A percentile compares a stretch with the other conserved stretches of the same genome.
Evolutionary conservation across 257 asterid species (phyloP).

Genomic region (Paraleonurus japonicus): DNA sequence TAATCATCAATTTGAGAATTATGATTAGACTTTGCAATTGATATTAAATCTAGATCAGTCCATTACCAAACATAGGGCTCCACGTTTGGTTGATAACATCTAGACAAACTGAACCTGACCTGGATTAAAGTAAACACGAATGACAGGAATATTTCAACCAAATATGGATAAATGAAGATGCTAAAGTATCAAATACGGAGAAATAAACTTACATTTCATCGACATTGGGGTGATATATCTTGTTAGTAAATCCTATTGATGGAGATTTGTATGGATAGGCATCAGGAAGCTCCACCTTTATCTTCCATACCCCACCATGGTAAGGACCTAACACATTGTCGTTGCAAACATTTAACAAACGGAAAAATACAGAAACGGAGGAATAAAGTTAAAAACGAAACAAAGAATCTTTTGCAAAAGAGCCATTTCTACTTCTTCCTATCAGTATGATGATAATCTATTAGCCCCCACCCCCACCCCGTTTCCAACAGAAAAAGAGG

Average conservation of each 20-base stretch:
- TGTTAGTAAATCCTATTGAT: constrained; percentile 89
- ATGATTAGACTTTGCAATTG: not conserved
- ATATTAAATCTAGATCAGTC: not conserved
- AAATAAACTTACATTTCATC: constrained; percentile 76
- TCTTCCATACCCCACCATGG: constrained; percentile 96
- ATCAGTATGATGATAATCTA: constrained; percentile 14
- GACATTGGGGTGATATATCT: constrained; percentile 95
- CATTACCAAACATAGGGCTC: constrained; percentile 99
- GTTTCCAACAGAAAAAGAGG: not conserved
- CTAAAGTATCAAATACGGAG: not conserved
- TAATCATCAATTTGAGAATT: not conserved
- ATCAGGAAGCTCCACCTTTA: constrained; percentile 97
- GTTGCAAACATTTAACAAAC: constrained; percentile 7
- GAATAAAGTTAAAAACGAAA: not conserved
- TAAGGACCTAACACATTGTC: constrained; percentile 69
- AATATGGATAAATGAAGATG: not conserved
- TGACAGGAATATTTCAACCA: not conserved
- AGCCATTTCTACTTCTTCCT: constrained; percentile 4
- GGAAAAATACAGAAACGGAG: not conserved
- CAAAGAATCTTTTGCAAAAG: constrained; percentile 9
- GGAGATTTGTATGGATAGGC: constrained; percentile 99
- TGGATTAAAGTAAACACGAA: constrained; percentile 35
- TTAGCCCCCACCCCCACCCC: not conserved
- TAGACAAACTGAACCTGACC: constrained; percentile 97
- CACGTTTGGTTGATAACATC: constrained; percentile 98